Base-by-base conservation (phyloP, 371 early-diverging fungal genomes). In the Mucor saturninus region DNA sequence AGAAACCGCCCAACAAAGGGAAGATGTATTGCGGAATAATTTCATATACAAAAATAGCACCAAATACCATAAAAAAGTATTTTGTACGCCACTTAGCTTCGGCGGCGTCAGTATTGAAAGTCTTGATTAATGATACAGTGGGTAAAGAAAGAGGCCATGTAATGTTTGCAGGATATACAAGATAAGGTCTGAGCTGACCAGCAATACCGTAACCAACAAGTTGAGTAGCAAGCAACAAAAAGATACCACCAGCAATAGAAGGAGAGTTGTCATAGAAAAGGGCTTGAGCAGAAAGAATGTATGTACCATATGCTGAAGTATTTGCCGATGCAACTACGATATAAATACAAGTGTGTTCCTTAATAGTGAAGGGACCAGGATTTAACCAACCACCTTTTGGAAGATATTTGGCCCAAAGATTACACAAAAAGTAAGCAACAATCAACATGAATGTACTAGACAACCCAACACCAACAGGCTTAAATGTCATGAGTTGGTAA, bases 141-240 rank as follows among this genome's bases (percentile, higher is more conserved):
- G 93, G 86, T 28, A 97, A 75, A 29, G 80, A 84, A 9, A 83
- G 73, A 5, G 96, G 96, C 96, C 96, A 97, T 37, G 94, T 80
- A 93, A 97, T 95, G 48, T 81, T 76, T 2, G 89, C 75, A 7
- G 95, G 95, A 38, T 88, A 21, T 21, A 21, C 21, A 21, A 21
- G 21, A 21, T 21, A 21, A 21, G 21, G 21, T 21, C 21, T 21
- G 21, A 86, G 77, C n/a, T 93, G 75, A 13, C 96, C 98, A 4
- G 89, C 81, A 64, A 95, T 85, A 50, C 95, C 94, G 67, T 89
- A 93, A 38, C 96, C 95, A 55, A 93, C 77, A 61, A 91, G 68
- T 68, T 93, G 91, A 9, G 92, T 89, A 7, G 86, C 82, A 56
- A 86, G 56, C 29, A 89, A 60, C 28, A 89, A 58, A 37, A 85